These are phyloP conservation scores for Umbellularia californica DNA, from an alignment of 164 flowering plant species.

Conservation along the genomic window DNA sequence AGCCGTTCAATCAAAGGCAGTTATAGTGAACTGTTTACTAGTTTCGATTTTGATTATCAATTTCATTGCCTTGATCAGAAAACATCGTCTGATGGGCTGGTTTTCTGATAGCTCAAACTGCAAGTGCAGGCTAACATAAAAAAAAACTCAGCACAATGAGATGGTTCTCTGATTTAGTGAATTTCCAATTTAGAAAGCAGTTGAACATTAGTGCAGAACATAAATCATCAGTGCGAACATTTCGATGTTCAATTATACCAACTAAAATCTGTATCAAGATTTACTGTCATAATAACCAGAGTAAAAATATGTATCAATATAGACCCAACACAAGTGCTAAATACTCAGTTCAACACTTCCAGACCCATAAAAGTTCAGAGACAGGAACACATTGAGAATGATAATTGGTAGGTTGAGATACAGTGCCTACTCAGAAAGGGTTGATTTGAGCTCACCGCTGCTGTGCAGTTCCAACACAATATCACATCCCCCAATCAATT, in stretches of 20 bases:
- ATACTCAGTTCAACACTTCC: not conserved
- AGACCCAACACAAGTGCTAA: not conserved
- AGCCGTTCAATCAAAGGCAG: too few relatives aligned
- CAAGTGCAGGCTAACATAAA: too few relatives aligned
- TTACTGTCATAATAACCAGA: not conserved
- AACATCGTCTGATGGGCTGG: too few relatives aligned
- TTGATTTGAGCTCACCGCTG: slow-evolving; percentile 72
- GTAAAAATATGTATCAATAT: not conserved
- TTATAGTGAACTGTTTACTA: too few relatives aligned
- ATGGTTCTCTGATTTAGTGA: too few relatives aligned
- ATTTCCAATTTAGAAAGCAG: not conserved
- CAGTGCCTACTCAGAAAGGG: slow-evolving; percentile 55
- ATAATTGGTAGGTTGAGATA: not conserved
- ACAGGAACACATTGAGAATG: not conserved
- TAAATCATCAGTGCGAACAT: not conserved
- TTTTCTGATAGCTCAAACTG: too few relatives aligned
- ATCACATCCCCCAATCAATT: slow-evolving; percentile 91
- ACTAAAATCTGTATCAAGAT: not conserved
- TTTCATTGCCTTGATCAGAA: too few relatives aligned
- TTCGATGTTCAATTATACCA: too few relatives aligned
- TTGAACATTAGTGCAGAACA: not conserved
- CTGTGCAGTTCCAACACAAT: slow-evolving; percentile 66
- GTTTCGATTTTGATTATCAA: too few relatives aligned
- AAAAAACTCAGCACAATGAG: too few relatives aligned
- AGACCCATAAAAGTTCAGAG: not conserved